phyloP scores from a whole-genome alignment of 2,329 filamentous ascomycete genomes.

The Xylaria sp. region DNA sequence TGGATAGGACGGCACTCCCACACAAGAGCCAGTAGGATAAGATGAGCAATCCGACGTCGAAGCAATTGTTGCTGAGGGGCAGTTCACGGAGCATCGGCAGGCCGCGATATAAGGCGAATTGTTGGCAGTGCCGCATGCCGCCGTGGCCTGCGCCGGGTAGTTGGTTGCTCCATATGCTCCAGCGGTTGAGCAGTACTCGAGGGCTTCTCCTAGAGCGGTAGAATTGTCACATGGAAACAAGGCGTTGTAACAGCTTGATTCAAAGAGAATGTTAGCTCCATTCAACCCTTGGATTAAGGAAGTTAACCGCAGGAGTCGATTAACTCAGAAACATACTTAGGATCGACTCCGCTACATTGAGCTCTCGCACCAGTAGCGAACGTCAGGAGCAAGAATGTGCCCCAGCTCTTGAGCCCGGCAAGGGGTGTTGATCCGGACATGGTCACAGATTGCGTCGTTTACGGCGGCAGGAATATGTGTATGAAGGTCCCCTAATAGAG shows the following conservation, averaged over 20 bases:
- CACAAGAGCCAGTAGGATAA: not conserved
- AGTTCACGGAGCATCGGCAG: constrained; percentile 39
- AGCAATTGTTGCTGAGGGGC: constrained; percentile 6
- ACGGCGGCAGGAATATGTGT: not conserved
- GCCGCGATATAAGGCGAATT: constrained; percentile 41
- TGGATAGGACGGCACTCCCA: constrained; percentile 14
- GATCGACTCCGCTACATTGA: constrained; percentile 38
- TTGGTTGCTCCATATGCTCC: constrained; percentile 41
- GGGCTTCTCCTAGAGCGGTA: constrained; percentile 34
- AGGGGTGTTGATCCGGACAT: constrained; percentile 33
- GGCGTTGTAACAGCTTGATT: constrained; percentile 41
- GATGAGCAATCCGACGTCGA: constrained; percentile 9
- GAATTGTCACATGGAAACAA: constrained; percentile 43
- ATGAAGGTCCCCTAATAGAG: not conserved
- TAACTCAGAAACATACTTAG: constrained; percentile 25
- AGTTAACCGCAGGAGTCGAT: not conserved
- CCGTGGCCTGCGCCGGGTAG: constrained; percentile 43
- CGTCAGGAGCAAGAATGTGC: constrained; percentile 36
- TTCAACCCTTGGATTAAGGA: not conserved
- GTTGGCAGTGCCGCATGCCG: constrained; percentile 41
- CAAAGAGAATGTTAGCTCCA: constrained; percentile 19
- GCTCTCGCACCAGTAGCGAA: constrained; percentile 32
- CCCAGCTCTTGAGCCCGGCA: constrained; percentile 32
- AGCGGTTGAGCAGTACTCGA: constrained; percentile 42
- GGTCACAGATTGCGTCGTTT: too few relatives aligned